Conservation (phyloP, 1,284 basidiomycete genomes). For the Naganishia cerealis region DNA sequence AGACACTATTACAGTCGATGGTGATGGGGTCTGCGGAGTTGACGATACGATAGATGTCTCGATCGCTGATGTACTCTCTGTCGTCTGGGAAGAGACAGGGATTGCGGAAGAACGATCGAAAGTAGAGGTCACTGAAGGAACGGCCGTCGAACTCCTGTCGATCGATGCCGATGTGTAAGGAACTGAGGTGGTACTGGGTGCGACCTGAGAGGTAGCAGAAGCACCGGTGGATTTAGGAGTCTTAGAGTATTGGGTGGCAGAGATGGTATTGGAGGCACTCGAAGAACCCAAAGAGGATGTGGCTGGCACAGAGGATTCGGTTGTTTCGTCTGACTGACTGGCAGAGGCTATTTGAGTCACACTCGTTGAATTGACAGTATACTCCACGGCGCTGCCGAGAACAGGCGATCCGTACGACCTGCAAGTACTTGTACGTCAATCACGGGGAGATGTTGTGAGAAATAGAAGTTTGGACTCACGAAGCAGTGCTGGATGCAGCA, state of each 20-base stretch:
- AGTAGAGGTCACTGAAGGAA: conserved; percentile 1
- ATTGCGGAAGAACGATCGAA: neutral
- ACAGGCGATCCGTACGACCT: conserved; percentile 30
- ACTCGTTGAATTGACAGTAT: conserved; percentile 24
- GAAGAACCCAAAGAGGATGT: neutral
- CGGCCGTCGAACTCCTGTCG: neutral
- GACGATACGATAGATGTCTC: conserved; percentile 35
- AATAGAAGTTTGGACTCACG: neutral
- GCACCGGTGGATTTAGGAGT: neutral
- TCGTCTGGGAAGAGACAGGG: neutral
- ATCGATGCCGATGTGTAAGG: neutral
- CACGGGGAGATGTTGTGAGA: neutral
- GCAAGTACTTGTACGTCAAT: neutral
- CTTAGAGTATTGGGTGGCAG: conserved; percentile 37
- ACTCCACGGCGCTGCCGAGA: conserved; percentile 16
- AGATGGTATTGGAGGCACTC: conserved; percentile 7
- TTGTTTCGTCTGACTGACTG: neutral
- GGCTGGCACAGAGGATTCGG: neutral
- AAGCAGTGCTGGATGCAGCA: neutral
- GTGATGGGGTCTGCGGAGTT: conserved; percentile 37
- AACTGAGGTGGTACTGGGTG: neutral
- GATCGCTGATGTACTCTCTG: conserved; percentile 27
- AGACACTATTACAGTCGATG: conserved; percentile 1
- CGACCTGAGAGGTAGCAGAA: conserved; percentile 8
- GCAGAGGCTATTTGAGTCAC: conserved; percentile 31